Percentiles rank a stretch among this genome's conserved stretches.
Conservation (phyloP, 495 filamentous ascomycete genomes). For the Talaromyces trachyspermus region DNA sequence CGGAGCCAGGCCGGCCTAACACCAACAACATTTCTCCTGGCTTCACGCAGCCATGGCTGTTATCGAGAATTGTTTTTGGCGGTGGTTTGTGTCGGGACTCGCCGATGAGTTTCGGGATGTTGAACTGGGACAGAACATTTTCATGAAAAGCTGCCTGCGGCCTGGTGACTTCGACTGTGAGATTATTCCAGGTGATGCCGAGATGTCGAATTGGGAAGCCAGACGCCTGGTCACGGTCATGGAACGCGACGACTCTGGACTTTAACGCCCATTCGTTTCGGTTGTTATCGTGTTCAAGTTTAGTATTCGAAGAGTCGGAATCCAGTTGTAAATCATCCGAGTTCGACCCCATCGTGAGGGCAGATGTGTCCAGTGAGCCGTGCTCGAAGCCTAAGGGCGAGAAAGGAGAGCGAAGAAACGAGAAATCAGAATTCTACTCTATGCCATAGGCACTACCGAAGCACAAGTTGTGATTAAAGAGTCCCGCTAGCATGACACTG, state of each 20-base stretch:
- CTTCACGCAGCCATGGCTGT: constrained; percentile 45
- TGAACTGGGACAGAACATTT: constrained; percentile 49
- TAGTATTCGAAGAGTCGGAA: no score
- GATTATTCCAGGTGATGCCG: constrained; percentile 50
- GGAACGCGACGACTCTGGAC: constrained; percentile 33
- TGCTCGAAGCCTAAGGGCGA: no score
- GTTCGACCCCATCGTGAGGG: no score
- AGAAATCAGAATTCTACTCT: no score
- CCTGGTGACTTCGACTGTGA: constrained; percentile 34
- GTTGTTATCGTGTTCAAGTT: no score
- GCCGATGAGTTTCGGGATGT: constrained; percentile 35
- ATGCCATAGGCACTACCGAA: no score
- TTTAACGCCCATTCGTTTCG: constrained; percentile 41
- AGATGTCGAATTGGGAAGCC: constrained; percentile 42
- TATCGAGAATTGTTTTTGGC: constrained; percentile 28
- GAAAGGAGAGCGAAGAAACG: no score
- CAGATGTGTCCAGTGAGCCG: no score
- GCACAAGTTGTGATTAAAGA: no score
- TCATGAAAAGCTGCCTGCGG: constrained; percentile 42
- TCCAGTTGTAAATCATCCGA: no score
- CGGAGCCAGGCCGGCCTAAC: constrained; percentile 37
- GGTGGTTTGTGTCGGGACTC: constrained; percentile 31
- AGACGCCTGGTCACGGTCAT: constrained; percentile 37
- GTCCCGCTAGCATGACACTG: no score
- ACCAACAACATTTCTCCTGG: constrained; percentile 45